Percentiles rank a stretch among this genome's conserved stretches.
Evolutionary conservation across 805 yeast species (phyloP).

Genomic region (Cyberlindnera sargentensis): DNA sequence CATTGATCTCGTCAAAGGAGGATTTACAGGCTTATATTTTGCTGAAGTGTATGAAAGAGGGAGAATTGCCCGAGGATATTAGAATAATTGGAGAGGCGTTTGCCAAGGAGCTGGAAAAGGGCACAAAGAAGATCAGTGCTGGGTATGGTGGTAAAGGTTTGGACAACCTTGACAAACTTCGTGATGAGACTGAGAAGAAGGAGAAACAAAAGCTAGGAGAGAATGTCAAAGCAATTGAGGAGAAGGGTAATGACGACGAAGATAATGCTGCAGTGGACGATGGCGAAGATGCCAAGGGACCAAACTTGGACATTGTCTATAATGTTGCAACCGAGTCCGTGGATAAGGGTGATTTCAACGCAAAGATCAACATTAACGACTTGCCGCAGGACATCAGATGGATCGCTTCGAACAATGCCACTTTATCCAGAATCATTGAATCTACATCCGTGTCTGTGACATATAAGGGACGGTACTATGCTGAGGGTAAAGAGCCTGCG

Average conservation of each 20-base stretch:
- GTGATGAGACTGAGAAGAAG: constrained; percentile 42
- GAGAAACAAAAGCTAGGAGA: constrained; percentile 46
- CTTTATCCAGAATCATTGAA: constrained; percentile 57
- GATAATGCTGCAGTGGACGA: constrained; percentile 23
- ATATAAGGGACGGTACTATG: constrained; percentile 70
- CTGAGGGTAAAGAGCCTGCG: constrained; percentile 49
- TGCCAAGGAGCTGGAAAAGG: constrained; percentile 53
- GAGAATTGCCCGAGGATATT: constrained; percentile 46
- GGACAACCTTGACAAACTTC: constrained; percentile 60
- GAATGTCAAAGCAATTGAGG: constrained; percentile 20
- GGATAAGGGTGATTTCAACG: constrained; percentile 49
- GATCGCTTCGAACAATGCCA: constrained; percentile 65
- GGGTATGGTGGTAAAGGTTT: constrained; percentile 96
- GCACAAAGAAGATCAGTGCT: constrained; percentile 54
- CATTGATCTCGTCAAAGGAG: constrained; percentile 60
- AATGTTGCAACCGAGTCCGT: constrained; percentile 49
- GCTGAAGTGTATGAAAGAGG: constrained; percentile 39
- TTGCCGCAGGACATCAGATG: constrained; percentile 76
- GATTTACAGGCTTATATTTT: constrained; percentile 60
- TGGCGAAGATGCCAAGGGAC: constrained; percentile 14
- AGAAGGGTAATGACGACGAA: constrained; percentile 15
- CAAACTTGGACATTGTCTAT: constrained; percentile 36
- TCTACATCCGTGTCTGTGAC: constrained; percentile 72
- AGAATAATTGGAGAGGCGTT: constrained; percentile 46
- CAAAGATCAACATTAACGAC: constrained; percentile 75